Base-by-base conservation (phyloP, 257 asterid genomes). In the Mitragyna speciosa region DNA sequence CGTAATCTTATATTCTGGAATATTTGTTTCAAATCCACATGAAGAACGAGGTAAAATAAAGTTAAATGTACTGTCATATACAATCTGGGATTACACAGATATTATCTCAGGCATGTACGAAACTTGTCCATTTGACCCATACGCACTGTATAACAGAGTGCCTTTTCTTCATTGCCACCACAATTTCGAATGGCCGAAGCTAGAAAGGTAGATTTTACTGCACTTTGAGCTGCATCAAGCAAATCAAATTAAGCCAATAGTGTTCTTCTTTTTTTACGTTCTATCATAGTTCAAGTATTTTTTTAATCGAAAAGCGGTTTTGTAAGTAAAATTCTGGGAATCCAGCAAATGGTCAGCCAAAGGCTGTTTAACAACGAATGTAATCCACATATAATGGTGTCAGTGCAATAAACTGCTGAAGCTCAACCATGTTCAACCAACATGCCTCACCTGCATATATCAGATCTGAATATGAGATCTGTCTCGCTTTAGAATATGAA, bases 81-180 rank as follows among this genome's bases (percentile, higher is more conserved):
- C 54, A 58, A 75, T 58, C n/a, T 22, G 15, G 58, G 28, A 5
- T 12, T 47, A 22, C 59, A 45, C 19, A 5, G 8, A n/a, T n/a
- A n/a, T n/a, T 39, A 30, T 54, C 54, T n/a, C 30, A 7, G 31
- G 26, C 20, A 33, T 39, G 64, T 16, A 41, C 7, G 22, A 47
- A 66, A 92, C 97, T 97, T 95, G 99, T 75, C 97, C 98, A 77
- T 66, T 90, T 63, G 99, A 94, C 75, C 99, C 99, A 81, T 91
- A 96, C 36, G 96, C 99, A 51, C 84, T 79, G 91, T 95, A 95
- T 51, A 95, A 85, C 79, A 92, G 39, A 54, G 52, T 22, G 52
- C 99, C 99, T 86, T 96, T 84, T 92, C 97, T 81, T 84, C 96
- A 80, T 94, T 96, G 47, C 99, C 99, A 74, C 99, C 99, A 84